phyloP scores from a whole-genome alignment of 2,329 filamentous ascomycete species.

The Fusarium tuaranense region DNA sequence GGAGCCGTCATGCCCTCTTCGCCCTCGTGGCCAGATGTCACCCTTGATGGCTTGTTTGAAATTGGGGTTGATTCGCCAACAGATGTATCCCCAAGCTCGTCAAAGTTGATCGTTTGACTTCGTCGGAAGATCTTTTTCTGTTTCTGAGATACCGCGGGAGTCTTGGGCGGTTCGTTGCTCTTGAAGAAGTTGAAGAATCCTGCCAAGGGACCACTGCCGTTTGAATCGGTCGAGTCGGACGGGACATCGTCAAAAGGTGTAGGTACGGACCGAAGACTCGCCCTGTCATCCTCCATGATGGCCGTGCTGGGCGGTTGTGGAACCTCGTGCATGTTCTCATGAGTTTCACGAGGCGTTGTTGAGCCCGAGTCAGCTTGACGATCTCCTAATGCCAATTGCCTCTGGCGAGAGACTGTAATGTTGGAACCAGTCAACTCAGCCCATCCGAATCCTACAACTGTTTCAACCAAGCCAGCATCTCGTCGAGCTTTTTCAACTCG shows the following conservation, averaged over 20 bases:
- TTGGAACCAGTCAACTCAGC: constrained; percentile 87
- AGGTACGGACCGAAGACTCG: constrained; percentile 63
- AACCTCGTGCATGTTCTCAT: constrained; percentile 66
- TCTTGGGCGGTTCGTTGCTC: constrained; percentile 63
- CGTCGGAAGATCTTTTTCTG: constrained; percentile 79
- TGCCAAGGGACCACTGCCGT: constrained; percentile 64
- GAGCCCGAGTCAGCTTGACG: constrained; percentile 50
- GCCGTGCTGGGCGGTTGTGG: constrained; percentile 77
- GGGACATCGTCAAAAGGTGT: constrained; percentile 44
- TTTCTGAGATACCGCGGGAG: constrained; percentile 65
- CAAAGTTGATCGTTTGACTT: constrained; percentile 74
- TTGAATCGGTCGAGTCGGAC: constrained; percentile 44
- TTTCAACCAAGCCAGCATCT: constrained; percentile 92
- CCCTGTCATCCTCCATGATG: constrained; percentile 74
- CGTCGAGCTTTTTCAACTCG: constrained; percentile 94
- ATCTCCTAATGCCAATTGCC: constrained; percentile 54
- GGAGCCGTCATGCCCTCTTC: constrained; percentile 72
- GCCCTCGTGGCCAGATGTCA: constrained; percentile 64
- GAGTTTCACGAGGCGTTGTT: constrained; percentile 48
- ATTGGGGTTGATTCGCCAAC: constrained; percentile 11
- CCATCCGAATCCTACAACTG: constrained; percentile 94
- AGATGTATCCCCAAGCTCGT: constrained; percentile 17
- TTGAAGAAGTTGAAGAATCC: constrained; percentile 82
- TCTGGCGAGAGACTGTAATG: constrained; percentile 58
- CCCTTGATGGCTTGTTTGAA: constrained; percentile 47